Conservation (phyloP, 2,329 filamentous ascomycete genomes). For the Raffaelea arxii region DNA sequence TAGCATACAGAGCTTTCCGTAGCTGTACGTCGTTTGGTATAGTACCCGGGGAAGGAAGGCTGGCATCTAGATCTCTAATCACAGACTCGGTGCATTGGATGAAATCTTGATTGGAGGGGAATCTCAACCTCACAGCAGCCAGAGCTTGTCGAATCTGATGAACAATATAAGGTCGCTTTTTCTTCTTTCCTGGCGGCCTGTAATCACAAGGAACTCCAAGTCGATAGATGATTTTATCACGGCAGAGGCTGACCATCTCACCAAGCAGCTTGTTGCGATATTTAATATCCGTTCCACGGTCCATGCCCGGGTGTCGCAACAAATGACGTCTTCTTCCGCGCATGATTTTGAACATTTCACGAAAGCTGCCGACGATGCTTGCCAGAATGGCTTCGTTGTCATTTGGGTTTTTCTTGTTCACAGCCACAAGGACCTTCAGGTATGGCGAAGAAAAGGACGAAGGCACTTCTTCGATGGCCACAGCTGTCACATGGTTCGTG, state of each 20-base stretch:
- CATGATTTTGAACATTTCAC: neutral
- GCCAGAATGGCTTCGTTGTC: neutral
- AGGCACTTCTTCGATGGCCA: neutral
- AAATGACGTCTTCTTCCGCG: too few relatives aligned
- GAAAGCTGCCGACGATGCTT: neutral
- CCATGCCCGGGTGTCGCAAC: too few relatives aligned
- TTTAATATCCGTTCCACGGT: too few relatives aligned
- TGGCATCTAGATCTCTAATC: too few relatives aligned
- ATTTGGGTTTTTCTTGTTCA: neutral
- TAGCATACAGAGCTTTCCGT: neutral
- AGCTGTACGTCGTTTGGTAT: neutral
- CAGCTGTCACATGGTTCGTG: constrained; percentile 3
- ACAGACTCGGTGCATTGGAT: too few relatives aligned
- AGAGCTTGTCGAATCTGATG: neutral
- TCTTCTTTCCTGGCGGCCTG: neutral
- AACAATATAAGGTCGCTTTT: neutral
- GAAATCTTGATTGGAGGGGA: too few relatives aligned
- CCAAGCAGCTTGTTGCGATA: neutral
- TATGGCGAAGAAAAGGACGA: neutral
- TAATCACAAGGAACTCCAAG: neutral
- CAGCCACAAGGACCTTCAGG: constrained; percentile 2
- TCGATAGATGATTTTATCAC: neutral
- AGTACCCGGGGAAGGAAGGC: too few relatives aligned
- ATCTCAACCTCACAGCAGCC: neutral
- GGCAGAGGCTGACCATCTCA: constrained; percentile 1